Conservation (phyloP, 192 early-diverging fungal genomes). For the Backusella mclennaniae region DNA sequence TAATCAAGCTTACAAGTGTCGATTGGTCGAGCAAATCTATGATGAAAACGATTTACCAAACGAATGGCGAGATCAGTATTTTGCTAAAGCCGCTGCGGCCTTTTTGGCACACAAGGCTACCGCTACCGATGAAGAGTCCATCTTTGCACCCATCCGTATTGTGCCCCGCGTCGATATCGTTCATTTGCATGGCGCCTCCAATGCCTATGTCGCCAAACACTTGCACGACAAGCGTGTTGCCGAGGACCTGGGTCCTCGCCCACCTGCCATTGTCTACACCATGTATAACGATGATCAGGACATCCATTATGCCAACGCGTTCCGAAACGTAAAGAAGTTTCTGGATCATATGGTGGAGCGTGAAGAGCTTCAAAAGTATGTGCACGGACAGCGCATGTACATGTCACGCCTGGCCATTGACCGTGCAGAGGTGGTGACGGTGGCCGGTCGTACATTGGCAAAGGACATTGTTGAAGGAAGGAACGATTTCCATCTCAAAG, state of each 20-base stretch:
- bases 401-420: slow-evolving; percentile 50
- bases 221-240: slow-evolving; percentile 29
- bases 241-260: slow-evolving; percentile 36
- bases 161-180: slow-evolving; percentile 45
- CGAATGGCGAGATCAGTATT: slow-evolving; percentile 59
- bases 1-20: slow-evolving; percentile 43
- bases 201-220: slow-evolving; percentile 43
- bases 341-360: slow-evolving; percentile 33
- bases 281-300: slow-evolving; percentile 58
- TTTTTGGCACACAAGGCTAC: slow-evolving; percentile 48
- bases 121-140: slow-evolving; percentile 43
- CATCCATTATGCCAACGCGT: slow-evolving; percentile 47
- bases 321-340: slow-evolving; percentile 48
- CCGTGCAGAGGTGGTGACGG: slow-evolving; percentile 45
- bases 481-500: slow-evolving; percentile 51
- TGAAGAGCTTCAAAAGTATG: slow-evolving; percentile 39
- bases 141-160: slow-evolving; percentile 39
- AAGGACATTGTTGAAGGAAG: slow-evolving; percentile 51
- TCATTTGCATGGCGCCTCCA: slow-evolving; percentile 28
- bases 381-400: slow-evolving; percentile 48
- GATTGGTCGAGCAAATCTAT: slow-evolving; percentile 42
- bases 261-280: slow-evolving; percentile 55
- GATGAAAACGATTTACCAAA: slow-evolving; percentile 40
- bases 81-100: slow-evolving; percentile 51
- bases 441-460: slow-evolving; percentile 49